A percentile compares a stretch with the other conserved stretches of the same genome.
Conservation (phyloP, 129 eudicot species). For the Tanacetum coccineum region DNA sequence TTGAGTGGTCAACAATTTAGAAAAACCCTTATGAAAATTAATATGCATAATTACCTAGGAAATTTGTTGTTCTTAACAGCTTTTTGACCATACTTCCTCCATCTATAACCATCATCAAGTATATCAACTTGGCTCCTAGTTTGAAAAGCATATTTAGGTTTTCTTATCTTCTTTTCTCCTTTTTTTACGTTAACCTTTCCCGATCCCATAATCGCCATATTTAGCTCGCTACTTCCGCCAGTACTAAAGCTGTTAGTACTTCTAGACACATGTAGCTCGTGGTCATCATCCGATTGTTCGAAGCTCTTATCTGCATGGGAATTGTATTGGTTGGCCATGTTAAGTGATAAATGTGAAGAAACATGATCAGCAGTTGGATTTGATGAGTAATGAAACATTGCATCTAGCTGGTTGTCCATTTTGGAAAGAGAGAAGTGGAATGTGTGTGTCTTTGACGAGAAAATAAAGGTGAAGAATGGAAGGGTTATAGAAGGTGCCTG, state of each 20-base stretch:
- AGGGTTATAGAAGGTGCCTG: conserved; percentile 15
- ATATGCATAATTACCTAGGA: conserved; percentile 43
- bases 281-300: conserved; percentile 17
- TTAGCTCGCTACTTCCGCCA: too few species aligned
- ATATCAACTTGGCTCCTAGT: conserved; percentile 85
- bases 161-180: conserved; percentile 46
- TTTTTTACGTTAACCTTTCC: conserved; percentile 8
- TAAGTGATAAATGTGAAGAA: conserved; percentile 16
- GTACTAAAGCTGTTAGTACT: too few species aligned
- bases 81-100: conserved; percentile 85
- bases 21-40: too few species aligned
- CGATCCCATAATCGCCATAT: too few species aligned
- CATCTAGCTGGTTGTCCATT: conserved; percentile 17
- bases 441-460: background rate
- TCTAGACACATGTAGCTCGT: background rate
- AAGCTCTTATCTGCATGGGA: conserved; percentile 15
- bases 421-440: background rate
- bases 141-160: conserved; percentile 70
- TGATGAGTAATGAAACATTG: conserved; percentile 8
- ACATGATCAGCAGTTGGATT: background rate
- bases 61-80: conserved; percentile 75
- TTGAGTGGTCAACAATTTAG: too few species aligned
- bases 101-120: conserved; percentile 80
- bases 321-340: conserved; percentile 8
- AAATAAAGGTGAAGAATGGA: background rate